These are phyloP conservation scores for Myxozyma melibiosi DNA, from an alignment of 805 yeast species.

Conservation along the genomic window DNA sequence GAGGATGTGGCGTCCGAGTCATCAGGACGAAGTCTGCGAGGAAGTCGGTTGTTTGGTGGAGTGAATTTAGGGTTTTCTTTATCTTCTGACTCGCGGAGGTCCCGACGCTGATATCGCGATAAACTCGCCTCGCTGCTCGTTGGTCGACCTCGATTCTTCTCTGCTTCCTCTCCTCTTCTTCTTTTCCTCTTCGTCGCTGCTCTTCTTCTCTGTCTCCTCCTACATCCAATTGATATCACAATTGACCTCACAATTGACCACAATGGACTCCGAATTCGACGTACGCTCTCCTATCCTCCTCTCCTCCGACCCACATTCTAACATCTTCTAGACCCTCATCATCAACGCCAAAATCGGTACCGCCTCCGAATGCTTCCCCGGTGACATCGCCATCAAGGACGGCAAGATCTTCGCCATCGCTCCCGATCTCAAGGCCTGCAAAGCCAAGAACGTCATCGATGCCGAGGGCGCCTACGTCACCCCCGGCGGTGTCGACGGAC, in stretches of 20 bases:
- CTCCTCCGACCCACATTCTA: too few species aligned
- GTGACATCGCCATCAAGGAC: conserved; percentile 46
- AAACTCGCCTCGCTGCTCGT: background rate
- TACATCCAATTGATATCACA: background rate
- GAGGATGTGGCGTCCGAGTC: conserved; percentile 5
- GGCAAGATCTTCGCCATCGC: conserved; percentile 47
- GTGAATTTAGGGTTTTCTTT: background rate
- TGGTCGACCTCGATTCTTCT: background rate
- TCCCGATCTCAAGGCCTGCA: conserved; percentile 30
- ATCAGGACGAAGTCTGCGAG: too few species aligned
- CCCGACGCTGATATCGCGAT: too few species aligned
- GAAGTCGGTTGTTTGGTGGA: too few species aligned
- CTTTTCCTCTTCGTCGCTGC: background rate
- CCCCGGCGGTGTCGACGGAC: conserved; percentile 58
- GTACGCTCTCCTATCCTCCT: background rate
- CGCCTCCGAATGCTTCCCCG: conserved; percentile 40
- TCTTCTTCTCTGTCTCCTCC: background rate
- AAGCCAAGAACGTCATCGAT: conserved; percentile 43
- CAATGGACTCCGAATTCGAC: conserved; percentile 14
- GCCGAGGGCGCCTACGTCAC: conserved; percentile 54
- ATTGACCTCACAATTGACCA: background rate
- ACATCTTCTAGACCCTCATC: conserved; percentile 30
- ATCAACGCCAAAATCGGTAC: conserved; percentile 38
- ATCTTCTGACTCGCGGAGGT: background rate
- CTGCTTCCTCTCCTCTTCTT: background rate